Evolutionary conservation across 2,329 filamentous ascomycete species (phyloP), one percentile per base, ranked within the genome.

Genomic region (Colletotrichum euphorbiae): DNA sequence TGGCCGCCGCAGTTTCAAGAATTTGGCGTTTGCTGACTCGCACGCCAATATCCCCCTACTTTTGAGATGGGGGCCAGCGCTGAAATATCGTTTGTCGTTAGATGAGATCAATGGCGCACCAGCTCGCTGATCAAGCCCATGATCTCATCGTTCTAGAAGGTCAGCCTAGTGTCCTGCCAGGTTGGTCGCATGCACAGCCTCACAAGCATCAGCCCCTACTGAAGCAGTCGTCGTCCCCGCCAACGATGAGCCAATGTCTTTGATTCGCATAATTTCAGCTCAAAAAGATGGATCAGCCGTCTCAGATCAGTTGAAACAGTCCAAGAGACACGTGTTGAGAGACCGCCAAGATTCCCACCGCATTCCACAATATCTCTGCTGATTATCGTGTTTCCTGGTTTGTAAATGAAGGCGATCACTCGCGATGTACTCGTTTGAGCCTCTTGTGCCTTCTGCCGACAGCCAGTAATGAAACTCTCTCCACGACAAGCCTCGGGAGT

Each of bases 291-390:
- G 52, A 48, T 33, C 21, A 62, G 51, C 59, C 33, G 64, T 67
- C 64, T 67, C 46, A n/a, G n/a, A n/a, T n/a, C n/a, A n/a, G n/a
- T n/a, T n/a, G 59, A 67, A 63, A 57, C 58, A 28, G 8, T 50
- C 21, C 33, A 51, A 13, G 40, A 19, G 50, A 50, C 50, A 56
- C 63, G 50, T 56, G 50, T 51, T 62, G 24, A 13, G 43, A 21
- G 40, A 42, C 21, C 31, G 31, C 48, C 57, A 45, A 13, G 13
- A 45, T 28, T 28, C 19, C 40, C 33, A 40, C 33, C 11, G n/a
- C 33, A 36, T 46, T 61, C 40, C 33, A 28, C 17, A 17, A 33
- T 31, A 19, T 58, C 42, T 46, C 13, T 15, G 50, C 21, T n/a
- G n/a, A n/a, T n/a, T 50, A 42, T 31, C 43, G 50, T 8, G 8